Evolutionary conservation across 495 filamentous ascomycete genomes (phyloP).

Genomic region (Aspergillus conjunctus): DNA sequence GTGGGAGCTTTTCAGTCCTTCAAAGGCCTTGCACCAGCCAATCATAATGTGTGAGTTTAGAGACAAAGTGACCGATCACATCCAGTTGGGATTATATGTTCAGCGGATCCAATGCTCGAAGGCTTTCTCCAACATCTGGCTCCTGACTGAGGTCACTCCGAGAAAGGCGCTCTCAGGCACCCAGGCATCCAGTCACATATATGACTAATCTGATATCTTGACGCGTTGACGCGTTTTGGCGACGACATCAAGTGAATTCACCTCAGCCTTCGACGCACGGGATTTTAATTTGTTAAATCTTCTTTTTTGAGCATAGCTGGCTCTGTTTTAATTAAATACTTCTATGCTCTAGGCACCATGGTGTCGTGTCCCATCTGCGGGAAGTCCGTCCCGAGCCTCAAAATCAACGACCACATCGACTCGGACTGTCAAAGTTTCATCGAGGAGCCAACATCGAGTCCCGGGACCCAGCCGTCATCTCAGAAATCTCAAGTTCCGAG

Average conservation of each 20-base stretch:
- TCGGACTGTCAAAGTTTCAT: constrained; percentile 71
- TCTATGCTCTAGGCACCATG: constrained; percentile 44
- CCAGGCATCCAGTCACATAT: not conserved
- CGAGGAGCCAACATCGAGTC: constrained; percentile 43
- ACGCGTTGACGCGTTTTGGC: constrained; percentile 20
- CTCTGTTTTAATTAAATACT: constrained; percentile 18
- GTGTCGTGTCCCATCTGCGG: constrained; percentile 88
- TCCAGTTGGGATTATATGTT: not conserved
- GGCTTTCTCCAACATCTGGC: not conserved
- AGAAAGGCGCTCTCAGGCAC: constrained; percentile 12
- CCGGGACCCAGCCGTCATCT: constrained; percentile 42
- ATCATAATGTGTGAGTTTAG: not conserved
- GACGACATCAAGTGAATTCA: not conserved
- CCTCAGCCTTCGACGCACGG: not conserved
- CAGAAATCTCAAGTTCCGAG: constrained; percentile 60
- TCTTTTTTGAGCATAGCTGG: not conserved
- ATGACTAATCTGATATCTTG: constrained; percentile 12
- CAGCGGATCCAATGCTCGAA: not conserved
- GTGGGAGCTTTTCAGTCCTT: not conserved
- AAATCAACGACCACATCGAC: constrained; percentile 93
- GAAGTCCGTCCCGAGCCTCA: constrained; percentile 67
- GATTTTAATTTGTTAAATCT: not conserved
- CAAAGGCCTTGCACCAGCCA: not conserved
- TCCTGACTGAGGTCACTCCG: not conserved
- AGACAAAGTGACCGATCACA: not conserved